Evolutionary conservation across 2,329 filamentous ascomycete genomes (phyloP), one percentile per base, ranked within the genome.

Genomic region (Epichloe coenophiala): DNA sequence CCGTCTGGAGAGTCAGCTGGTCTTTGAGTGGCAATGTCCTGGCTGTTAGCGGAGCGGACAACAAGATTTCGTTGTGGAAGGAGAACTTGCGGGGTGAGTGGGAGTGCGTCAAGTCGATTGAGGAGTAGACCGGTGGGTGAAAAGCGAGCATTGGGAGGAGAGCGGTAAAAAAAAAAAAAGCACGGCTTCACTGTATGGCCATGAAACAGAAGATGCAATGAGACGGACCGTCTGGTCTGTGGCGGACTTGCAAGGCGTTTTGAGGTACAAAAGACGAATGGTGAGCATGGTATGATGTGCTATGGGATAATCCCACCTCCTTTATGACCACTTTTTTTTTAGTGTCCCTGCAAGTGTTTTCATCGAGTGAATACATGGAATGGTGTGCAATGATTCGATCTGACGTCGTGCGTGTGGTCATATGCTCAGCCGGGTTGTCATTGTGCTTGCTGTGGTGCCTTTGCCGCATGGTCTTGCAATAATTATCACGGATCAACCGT

Each of bases 51-150:
- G 88, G 88, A 39, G 88, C 86, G 27, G 91, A 98, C 70, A 98
- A 98, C 75, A 90, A 94, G 72, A 90, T 98, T 51, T 94, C 85
- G 49, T 70, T 98, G 67, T 98, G 91, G 91, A 98, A 97, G 78
- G 93, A 98, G 78, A 95, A 95, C 66, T 73, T 98, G 60, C 86
- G 86, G 65, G 93, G 93, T 50, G 88, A 95, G 64, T 98, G 93
- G 93, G 90, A 97, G 70, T 88, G 86, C 62, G 88, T 97, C 58
- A 96, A 95, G 79, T 89, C 88, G 53, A 90, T 98, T 65, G 91
- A 95, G 67, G 88, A 95, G 71, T 95, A 75, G 62, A 56, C 13
- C 21, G 4, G 23, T 13, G 33, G 47, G 5, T 35, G 27, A 36
- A 27, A 38, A 35, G 17, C 33, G 13, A 23, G 33, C 13, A n/a